Base-by-base conservation (phyloP, 2,329 filamentous ascomycete genomes). In the Aspergillus spinulosporus region DNA sequence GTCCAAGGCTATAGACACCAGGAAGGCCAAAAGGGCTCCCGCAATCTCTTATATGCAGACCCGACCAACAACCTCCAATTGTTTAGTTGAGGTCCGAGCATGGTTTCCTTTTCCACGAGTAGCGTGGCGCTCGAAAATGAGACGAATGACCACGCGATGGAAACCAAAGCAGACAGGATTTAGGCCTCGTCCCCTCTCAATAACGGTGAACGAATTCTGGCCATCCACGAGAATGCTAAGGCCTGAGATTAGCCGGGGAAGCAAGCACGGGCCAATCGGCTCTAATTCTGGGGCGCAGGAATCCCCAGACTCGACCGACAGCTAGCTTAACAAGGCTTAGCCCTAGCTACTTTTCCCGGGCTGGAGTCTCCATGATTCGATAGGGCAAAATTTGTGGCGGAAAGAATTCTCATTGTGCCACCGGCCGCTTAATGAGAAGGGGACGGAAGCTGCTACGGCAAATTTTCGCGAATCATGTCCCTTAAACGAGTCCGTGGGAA, bases 401-500 rank as follows among this genome's bases (percentile, higher is more conserved):
- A 36, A n/a, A 4, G 44, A 45, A 50, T 21, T 43, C 15, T 21
- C 40, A 26, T 45, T 28, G n/a, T 49, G 26, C 53, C 53, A 14
- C 40, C 31, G 28, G 15, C 48, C 48, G 42, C 44, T 26, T 26
- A 43, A 47, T 39, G n/a, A 26, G 31, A 40, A 32, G 21, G 14
- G 31, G 26, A 44, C 21, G 42, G 14, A 21, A 42, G 34, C 12
- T 9, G 6, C 2, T n/a, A 36, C 48, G 49, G 54, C 43, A 46
- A 49, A 56, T 47, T 56, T 49, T 36, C 54, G 45, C 54, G 29
- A 56, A 56, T 56, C 43, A 26, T 11, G 45, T 9, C 12, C 21
- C 26, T 21, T n/a, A 6, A n/a, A 32, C 8, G 28, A 11, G 8
- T 5, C 4, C 14, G 26, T 21, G 28, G 12, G 11, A n/a, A 5